phyloP scores from a whole-genome alignment of 805 yeast species.

The Nakazawaea wyomingensis region DNA sequence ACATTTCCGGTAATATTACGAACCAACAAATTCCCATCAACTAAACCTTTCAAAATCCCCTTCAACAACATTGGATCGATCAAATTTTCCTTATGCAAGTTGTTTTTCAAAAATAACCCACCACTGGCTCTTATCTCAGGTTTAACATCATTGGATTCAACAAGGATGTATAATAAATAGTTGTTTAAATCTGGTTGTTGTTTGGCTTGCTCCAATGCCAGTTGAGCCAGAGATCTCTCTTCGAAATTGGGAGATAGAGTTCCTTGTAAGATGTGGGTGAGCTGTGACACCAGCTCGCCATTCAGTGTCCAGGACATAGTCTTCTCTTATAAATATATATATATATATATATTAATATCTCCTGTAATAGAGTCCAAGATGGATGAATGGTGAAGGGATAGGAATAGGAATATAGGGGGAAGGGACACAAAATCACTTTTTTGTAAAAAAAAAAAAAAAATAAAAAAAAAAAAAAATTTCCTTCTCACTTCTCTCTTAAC shows the following conservation, averaged over 20 bases:
- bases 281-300: slow-evolving; percentile 53
- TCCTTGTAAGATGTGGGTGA: slow-evolving; percentile 62
- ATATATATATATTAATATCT: background rate
- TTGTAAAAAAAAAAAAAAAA: background rate
- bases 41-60: slow-evolving; percentile 38
- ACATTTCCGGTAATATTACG: slow-evolving; percentile 90
- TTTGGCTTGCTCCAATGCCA: slow-evolving; percentile 65
- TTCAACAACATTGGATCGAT: slow-evolving; percentile 30
- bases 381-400: too few relatives aligned
- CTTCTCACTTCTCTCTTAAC: too few relatives aligned
- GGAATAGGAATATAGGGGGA: too few relatives aligned
- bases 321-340: background rate
- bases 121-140: slow-evolving; percentile 74
- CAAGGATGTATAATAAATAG: slow-evolving; percentile 67
- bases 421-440: background rate
- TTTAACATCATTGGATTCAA: slow-evolving; percentile 41
- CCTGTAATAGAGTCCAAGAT: too few relatives aligned
- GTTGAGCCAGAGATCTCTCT: slow-evolving; percentile 63
- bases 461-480: slow-evolving; percentile 2
- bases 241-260: slow-evolving; percentile 56
- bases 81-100: slow-evolving; percentile 37
- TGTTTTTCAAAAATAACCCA: slow-evolving; percentile 80
- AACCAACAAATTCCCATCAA: slow-evolving; percentile 53
- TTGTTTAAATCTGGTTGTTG: slow-evolving; percentile 73
- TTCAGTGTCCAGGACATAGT: slow-evolving; percentile 66